These are phyloP conservation scores for Ceratobasidium sp. DNA, from an alignment of 1,284 basidiomycete genomes.

Conservation along the genomic window DNA sequence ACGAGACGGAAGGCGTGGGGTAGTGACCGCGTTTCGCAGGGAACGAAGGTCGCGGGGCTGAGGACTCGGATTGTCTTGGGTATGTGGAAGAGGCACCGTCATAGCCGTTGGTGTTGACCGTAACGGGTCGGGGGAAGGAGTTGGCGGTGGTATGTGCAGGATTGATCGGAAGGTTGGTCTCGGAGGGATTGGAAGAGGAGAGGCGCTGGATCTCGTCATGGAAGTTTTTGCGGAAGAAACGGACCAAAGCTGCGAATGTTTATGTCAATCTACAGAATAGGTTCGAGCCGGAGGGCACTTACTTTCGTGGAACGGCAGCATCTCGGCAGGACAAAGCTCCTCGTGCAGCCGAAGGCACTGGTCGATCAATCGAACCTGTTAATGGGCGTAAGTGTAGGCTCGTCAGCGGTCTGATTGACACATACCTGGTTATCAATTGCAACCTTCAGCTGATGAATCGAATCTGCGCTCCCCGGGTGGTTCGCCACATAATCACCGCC, in stretches of 20 bases:
- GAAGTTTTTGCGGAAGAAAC: constrained; percentile 91
- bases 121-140: constrained; percentile 34
- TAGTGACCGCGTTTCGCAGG: constrained; percentile 32
- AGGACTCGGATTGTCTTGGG: constrained; percentile 40
- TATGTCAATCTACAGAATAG: neutral
- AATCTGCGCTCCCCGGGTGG: constrained; percentile 75
- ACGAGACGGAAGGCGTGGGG: constrained; percentile 31
- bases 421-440: constrained; percentile 86
- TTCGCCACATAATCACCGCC: constrained; percentile 71
- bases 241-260: constrained; percentile 67
- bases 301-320: constrained; percentile 88
- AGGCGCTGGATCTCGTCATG: constrained; percentile 84
- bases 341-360: constrained; percentile 86
- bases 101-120: constrained; percentile 23
- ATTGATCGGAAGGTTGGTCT: constrained; percentile 31
- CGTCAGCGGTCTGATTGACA: constrained; percentile 26
- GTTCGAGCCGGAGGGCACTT: neutral
- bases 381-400: neutral
- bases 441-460: constrained; percentile 74
- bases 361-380: constrained; percentile 80
- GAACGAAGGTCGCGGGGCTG: constrained; percentile 35
- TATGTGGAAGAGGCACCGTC: constrained; percentile 37
- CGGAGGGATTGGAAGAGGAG: constrained; percentile 55
- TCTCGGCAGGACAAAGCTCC: constrained; percentile 84
- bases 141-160: constrained; percentile 1